These are phyloP conservation scores for Coemansia erecta DNA, from an alignment of 192 early-diverging fungal species.

Conservation along the genomic window DNA sequence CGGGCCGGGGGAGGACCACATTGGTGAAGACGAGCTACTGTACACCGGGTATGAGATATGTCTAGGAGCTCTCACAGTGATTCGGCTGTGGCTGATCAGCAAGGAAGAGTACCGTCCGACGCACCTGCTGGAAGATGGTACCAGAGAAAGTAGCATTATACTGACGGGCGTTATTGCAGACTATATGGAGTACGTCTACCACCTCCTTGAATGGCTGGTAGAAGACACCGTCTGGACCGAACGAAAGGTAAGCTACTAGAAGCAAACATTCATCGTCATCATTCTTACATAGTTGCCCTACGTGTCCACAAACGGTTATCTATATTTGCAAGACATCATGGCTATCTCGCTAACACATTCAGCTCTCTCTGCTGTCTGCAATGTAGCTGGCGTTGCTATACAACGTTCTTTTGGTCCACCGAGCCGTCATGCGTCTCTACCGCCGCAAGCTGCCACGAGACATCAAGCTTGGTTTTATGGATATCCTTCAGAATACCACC, in stretches of 20 bases:
- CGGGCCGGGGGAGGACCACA: neutral
- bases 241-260: slow-evolving; percentile 24
- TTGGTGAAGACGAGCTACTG: slow-evolving; percentile 14
- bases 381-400: slow-evolving; percentile 37
- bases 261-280: neutral
- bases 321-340: neutral
- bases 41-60: slow-evolving; percentile 22
- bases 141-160: neutral
- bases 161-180: slow-evolving; percentile 10
- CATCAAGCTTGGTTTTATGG: slow-evolving; percentile 15
- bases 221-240: slow-evolving; percentile 28
- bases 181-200: slow-evolving; percentile 26
- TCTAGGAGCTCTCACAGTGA: slow-evolving; percentile 29
- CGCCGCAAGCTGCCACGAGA: slow-evolving; percentile 12
- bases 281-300: neutral
- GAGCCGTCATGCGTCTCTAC: slow-evolving; percentile 23
- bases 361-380: neutral
- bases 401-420: slow-evolving; percentile 37
- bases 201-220: slow-evolving; percentile 26
- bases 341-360: neutral
- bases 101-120: slow-evolving; percentile 40
- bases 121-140: slow-evolving; percentile 9
- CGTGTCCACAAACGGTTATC: neutral
- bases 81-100: slow-evolving; percentile 39
- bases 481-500: slow-evolving; percentile 16